Evolutionary conservation across 371 early-diverging fungal genomes (phyloP).

Genomic region (Parasitella parasitica): DNA sequence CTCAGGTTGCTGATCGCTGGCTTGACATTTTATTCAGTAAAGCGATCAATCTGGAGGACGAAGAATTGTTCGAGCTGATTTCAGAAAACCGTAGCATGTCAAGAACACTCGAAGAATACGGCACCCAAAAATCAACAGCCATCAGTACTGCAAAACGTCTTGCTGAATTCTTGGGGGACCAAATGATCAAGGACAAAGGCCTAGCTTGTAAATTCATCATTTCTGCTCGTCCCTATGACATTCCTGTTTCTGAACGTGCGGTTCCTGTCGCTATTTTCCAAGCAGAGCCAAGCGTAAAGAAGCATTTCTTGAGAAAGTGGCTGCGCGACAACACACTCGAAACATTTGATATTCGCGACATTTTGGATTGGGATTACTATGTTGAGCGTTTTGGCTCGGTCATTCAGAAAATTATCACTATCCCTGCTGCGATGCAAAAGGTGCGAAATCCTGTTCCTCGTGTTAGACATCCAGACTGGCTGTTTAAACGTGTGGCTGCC

Average conservation of each 20-base stretch:
- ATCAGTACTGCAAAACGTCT: conserved; percentile 96
- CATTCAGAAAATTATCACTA: conserved; percentile 97
- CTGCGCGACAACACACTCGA: conserved; percentile 73
- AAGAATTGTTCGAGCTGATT: conserved; percentile 96
- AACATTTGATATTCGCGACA: conserved; percentile 82
- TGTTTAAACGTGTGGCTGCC: conserved; percentile 74
- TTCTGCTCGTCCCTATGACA: conserved; percentile 80
- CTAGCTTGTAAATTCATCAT: conserved; percentile 98
- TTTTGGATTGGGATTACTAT: conserved; percentile 99
- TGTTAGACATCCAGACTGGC: conserved; percentile 95
- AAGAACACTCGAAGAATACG: conserved; percentile 93
- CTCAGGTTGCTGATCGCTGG: conserved; percentile 93
- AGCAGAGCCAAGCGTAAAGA: conserved; percentile 75
- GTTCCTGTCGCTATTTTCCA: conserved; percentile 97
- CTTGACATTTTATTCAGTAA: conserved; percentile 92
- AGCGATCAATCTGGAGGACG: conserved; percentile 83
- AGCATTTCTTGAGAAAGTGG: conserved; percentile 95
- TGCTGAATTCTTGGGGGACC: conserved; percentile 97
- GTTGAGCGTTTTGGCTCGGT: conserved; percentile 94
- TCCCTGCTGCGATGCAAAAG: conserved; percentile 98
- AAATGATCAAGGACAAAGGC: conserved; percentile 98
- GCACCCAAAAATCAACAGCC: conserved; percentile 92
- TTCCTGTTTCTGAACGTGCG: conserved; percentile 95
- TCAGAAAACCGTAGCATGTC: conserved; percentile 98
- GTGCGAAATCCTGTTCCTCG: conserved; percentile 94